Base-by-base conservation (phyloP, 139 green algal species). In the Chlorella ohadii region DNA sequence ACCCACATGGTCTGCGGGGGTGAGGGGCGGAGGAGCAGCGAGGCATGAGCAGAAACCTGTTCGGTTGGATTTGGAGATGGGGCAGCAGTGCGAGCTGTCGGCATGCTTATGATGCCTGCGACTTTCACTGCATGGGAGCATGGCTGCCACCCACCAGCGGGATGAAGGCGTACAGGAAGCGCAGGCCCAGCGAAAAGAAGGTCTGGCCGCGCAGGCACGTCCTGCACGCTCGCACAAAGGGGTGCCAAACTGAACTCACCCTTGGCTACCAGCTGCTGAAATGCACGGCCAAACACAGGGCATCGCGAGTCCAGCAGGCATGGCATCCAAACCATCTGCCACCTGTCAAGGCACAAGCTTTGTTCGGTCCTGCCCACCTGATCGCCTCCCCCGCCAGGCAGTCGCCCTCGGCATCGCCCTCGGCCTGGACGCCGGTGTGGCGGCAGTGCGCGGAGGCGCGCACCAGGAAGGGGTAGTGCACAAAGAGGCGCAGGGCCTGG, bases 141-240 rank as follows among this genome's bases (percentile, higher is more conserved):
- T n/a, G n/a, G n/a, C n/a, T n/a, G 44, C 44, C 44, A 55, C 72
- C 22, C n/a, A 83, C 78, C 63, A 83, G 61, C 39, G 78, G 78
- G 1, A 83, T 75, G 63, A 83, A 83, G 39, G 61, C 39, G 78
- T 83, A 83, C 61, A 83, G 38, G 61, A 83, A 74, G 78, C 78
- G 78, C 63, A 83, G 78, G 78, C 78, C 78, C 17, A 83, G 61
- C 17, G 61, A 74, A 20, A 83, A 83, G 41, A 83, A 83, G n/a
- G 78, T 83, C 63, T 83, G 78, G 27, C 63, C 78, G 7, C 78
- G 78, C 78, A 83, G 63, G 78, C 78, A 83, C 19, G 63, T 64
- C 63, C 44, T 59, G 51, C 51, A 22, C 11, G 51, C n/a, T n/a
- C n/a, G n/a, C n/a, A n/a, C n/a, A 9, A 51, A 51, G 44, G 44